Evolutionary conservation across 345 rosid species (phyloP).

Genomic region (Fremontodendron californicum): DNA sequence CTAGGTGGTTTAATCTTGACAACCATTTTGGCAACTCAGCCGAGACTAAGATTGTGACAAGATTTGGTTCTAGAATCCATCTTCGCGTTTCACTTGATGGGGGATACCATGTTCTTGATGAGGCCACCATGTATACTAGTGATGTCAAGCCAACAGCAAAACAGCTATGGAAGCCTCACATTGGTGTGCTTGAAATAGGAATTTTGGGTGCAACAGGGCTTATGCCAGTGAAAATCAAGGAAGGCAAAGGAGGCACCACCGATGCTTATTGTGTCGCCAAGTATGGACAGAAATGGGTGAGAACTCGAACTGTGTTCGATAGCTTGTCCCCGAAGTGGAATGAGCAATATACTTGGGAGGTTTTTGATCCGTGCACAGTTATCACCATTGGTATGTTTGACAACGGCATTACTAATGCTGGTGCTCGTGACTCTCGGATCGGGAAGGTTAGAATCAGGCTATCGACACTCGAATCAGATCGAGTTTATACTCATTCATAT

Average conservation of each 20-base stretch:
- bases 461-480: slow-evolving; percentile 53
- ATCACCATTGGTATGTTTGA: background rate
- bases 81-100: slow-evolving; percentile 60
- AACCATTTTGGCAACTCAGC: slow-evolving; percentile 31
- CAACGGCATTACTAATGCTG: background rate
- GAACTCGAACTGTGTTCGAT: slow-evolving; percentile 64
- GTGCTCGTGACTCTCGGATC: slow-evolving; percentile 38
- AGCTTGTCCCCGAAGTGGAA: slow-evolving; percentile 48
- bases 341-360: background rate
- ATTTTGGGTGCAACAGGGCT: slow-evolving; percentile 62
- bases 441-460: slow-evolving; percentile 70
- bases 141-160: slow-evolving; percentile 59
- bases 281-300: slow-evolving; percentile 74
- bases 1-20: slow-evolving; percentile 68
- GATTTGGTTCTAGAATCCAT: slow-evolving; percentile 61
- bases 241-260: slow-evolving; percentile 49
- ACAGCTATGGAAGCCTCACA: slow-evolving; percentile 61
- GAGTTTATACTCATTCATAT: slow-evolving; percentile 73
- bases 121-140: slow-evolving; percentile 55
- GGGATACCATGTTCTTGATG: slow-evolving; percentile 72
- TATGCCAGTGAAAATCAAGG: slow-evolving; percentile 54
- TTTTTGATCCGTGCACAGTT: background rate
- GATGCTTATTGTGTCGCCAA: slow-evolving; percentile 74
- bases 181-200: slow-evolving; percentile 76
- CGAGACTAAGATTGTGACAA: slow-evolving; percentile 25